Base-by-base conservation (phyloP, 1,284 basidiomycete species). In the Phellopilus nigrolimitatus region DNA sequence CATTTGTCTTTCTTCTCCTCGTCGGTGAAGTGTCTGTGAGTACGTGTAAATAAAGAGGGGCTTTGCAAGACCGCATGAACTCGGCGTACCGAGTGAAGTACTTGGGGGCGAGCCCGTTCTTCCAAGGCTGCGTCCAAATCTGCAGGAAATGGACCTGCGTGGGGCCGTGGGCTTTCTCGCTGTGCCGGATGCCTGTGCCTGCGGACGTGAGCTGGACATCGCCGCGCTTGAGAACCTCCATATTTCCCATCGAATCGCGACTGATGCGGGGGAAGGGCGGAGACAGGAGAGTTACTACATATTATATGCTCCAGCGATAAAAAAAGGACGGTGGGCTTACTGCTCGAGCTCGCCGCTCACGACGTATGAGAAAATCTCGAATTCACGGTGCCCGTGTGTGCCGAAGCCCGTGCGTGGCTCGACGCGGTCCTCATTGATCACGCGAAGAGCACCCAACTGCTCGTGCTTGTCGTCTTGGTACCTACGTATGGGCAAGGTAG, bases 381-480 rank as follows among this genome's bases (percentile, higher is more conserved):
- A 90, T 63, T 90, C 87, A 28, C 80, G 73, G 64, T 97, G 95
- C 7, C 76, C 74, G 62, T 97, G 93, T 0, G 82, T 84, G 3
- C 90, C 91, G 60, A 97, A 97, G 0, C 94, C 95, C 5, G 81
- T 85, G 2, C 69, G 64, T 3, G 88, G 71, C 2, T 78, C 79
- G 24, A 97, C 91, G 28, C 91, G 81, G 62, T 97, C 94, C 67
- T 97, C 94, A 68, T 97, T 97, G 65, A 97, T 78, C 42, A 88
- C 82, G 3, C 86, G 79, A 2, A 91, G 74, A 21, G 76, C 63
- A 1, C 86, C 81, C 56, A 76, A 88, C 4, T 73, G 69, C 36
- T 79, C 70, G 58, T 85, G 80, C 1, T 67, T 49, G 3, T 63
- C 60, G 49, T 87, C 82, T 54, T 82, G 75, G 64, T 91, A 92